Base-by-base conservation (phyloP, 805 yeast species). In the Wickerhamiella siamensis region DNA sequence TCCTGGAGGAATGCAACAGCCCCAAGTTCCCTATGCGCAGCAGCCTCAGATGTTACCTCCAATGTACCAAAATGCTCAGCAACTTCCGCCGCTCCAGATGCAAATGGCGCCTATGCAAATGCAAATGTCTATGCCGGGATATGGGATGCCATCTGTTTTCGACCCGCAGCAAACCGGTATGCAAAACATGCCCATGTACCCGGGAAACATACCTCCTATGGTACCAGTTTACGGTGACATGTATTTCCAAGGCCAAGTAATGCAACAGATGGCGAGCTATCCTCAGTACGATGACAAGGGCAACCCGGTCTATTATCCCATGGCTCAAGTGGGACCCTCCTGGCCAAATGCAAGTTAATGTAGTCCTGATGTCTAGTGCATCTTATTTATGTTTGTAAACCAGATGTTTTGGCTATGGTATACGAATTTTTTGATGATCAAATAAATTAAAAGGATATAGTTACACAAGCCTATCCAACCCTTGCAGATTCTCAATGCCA, bases 1-100 rank as follows among this genome's bases (percentile, higher is more conserved):
- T n/a, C n/a, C n/a, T n/a, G n/a, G n/a, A n/a, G n/a, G n/a, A n/a
- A n/a, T n/a, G n/a, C n/a, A 24, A 24, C 29, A 12, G 29, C 29
- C 10, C 12, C 29, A 6, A 24, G 29, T 24, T 12, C 29, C 6
- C 12, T 6, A 8, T 12, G 29, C 12, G 12, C 12, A 8, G 29
- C 29, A 24, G 29, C 29, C 29, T 24, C 29, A 24, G 29, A 24
- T 24, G 29, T 12, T 24, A 8, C 29, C 10, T 26, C 43, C 31
- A 19, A 16, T 17, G 31, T 36, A 26, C 44, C 38, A 31, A 34
- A 20, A 20, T 21, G 42, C 44, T 14, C 44, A 32, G n/a, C 42
- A 33, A 12, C 47, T 18, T 32, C 42, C 40, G 12, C 36, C 41
- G n/a, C 40, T 27, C 3, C 34, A 33, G n/a, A 31, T 31, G 33